phyloP scores from a whole-genome alignment of 2,329 filamentous ascomycete species.

The Calonectria henricotiae region DNA sequence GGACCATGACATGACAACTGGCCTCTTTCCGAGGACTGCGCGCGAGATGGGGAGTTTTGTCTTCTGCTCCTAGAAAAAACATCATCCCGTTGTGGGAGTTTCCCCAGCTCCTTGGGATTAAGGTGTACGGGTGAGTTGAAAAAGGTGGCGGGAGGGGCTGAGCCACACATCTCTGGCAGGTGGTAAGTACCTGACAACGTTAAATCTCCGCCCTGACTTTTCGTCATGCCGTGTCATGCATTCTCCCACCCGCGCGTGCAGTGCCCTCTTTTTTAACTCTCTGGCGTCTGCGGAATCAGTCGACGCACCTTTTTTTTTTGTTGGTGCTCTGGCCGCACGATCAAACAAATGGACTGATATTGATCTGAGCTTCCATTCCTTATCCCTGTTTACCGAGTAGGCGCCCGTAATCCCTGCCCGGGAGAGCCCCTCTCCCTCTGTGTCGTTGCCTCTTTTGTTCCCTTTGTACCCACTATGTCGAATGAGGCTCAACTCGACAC shows the following conservation, averaged over 20 bases:
- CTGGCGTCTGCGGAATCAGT: conserved; percentile 12
- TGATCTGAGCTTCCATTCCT: not conserved
- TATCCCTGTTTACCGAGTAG: conserved; percentile 1
- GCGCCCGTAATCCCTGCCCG: not conserved
- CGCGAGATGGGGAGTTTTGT: not conserved
- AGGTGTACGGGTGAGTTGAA: not conserved
- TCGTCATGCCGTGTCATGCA: conserved; percentile 1
- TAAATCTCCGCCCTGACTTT: conserved; percentile 5
- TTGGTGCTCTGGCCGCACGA: not conserved
- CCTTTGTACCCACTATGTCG: conserved; percentile 4
- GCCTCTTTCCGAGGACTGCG: conserved; percentile 5
- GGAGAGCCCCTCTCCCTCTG: not conserved
- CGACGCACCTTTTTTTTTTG: not conserved
- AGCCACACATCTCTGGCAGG: conserved; percentile 36
- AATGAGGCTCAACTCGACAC: conserved; percentile 17
- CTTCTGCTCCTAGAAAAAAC: not conserved
- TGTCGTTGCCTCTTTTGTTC: not conserved
- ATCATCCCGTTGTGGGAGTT: not conserved
- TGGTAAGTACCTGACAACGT: conserved; percentile 1
- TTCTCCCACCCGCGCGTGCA: conserved; percentile 7
- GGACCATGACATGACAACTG: conserved; percentile 26
- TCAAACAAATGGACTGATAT: conserved; percentile 18
- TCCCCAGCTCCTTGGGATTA: not conserved
- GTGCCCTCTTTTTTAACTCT: conserved; percentile 22
- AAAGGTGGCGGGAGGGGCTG: conserved; percentile 24